Evolutionary conservation across 495 filamentous ascomycete species (phyloP).

Genomic region (Apodospora peruviana): DNA sequence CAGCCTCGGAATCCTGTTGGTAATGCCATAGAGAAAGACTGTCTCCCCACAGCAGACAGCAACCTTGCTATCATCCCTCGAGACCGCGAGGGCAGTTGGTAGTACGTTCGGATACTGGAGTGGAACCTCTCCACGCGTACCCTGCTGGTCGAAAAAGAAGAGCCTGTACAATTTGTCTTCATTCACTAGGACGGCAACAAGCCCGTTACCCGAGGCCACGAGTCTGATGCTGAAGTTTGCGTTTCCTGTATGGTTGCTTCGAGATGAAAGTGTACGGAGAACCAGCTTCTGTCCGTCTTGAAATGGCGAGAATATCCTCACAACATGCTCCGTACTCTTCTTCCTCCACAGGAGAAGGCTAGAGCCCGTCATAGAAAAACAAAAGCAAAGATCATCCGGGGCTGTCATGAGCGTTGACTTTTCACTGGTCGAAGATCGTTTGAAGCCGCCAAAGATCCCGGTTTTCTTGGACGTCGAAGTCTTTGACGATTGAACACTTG

Average conservation of each 20-base stretch:
- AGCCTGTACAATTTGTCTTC: background rate
- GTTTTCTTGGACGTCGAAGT: background rate
- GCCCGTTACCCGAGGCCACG: background rate
- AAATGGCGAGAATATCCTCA: slow-evolving; percentile 5
- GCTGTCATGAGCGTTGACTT: background rate
- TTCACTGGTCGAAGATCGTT: background rate
- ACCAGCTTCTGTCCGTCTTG: background rate
- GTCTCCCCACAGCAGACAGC: background rate
- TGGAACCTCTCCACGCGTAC: background rate
- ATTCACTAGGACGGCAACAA: background rate
- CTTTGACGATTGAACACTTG: background rate
- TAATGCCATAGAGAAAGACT: slow-evolving; percentile 1
- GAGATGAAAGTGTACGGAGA: background rate
- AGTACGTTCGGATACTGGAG: background rate
- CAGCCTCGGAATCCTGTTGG: background rate
- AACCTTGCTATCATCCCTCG: slow-evolving; percentile 5
- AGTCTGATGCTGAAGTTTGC: background rate
- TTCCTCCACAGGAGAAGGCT: slow-evolving; percentile 12
- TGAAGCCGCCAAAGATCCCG: background rate
- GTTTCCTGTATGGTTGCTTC: background rate
- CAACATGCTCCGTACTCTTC: slow-evolving; percentile 3
- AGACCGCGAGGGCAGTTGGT: slow-evolving; percentile 4
- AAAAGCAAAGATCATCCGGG: slow-evolving; percentile 11
- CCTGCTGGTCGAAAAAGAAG: background rate
- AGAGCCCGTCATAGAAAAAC: slow-evolving; percentile 7